Conservation (phyloP, 495 filamentous ascomycete species). For the Penicillium paxilli region DNA sequence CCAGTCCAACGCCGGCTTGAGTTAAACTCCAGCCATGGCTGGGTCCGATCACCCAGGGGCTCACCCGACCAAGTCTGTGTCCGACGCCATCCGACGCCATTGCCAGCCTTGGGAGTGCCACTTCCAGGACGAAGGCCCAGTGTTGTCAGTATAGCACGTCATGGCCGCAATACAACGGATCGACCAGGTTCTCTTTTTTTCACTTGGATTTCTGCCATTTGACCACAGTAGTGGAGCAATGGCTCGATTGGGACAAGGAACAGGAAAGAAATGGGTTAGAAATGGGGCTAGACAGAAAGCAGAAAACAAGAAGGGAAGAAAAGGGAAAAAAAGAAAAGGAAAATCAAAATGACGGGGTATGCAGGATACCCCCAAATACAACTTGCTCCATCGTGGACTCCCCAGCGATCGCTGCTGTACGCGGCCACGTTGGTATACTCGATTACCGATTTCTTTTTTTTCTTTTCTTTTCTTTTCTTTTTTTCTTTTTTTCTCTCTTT, state of each 20-base stretch:
- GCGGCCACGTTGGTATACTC: slow-evolving; percentile 6
- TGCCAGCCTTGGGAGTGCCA: neutral
- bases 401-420: neutral
- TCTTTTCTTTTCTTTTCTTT: slow-evolving; percentile 5
- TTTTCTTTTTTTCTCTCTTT: slow-evolving; percentile 1
- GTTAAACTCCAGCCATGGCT: neutral
- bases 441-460: slow-evolving; percentile 8
- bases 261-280: neutral
- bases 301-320: too few relatives aligned
- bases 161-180: slow-evolving; percentile 5
- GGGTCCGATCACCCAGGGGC: neutral
- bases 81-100: neutral
- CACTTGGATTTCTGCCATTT: slow-evolving; percentile 6
- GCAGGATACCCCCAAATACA: slow-evolving; percentile 10
- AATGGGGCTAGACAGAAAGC: too few relatives aligned
- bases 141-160: neutral
- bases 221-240: slow-evolving; percentile 2
- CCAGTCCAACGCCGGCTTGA: too few relatives aligned
- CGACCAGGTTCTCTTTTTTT: too few relatives aligned
- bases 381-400: neutral
- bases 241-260: neutral
- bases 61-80: neutral
- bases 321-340: neutral
- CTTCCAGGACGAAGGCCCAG: too few relatives aligned
- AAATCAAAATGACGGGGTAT: slow-evolving; percentile 8